Base-by-base conservation (phyloP, 345 rosid species). In the Citrus mangshanensis region DNA sequence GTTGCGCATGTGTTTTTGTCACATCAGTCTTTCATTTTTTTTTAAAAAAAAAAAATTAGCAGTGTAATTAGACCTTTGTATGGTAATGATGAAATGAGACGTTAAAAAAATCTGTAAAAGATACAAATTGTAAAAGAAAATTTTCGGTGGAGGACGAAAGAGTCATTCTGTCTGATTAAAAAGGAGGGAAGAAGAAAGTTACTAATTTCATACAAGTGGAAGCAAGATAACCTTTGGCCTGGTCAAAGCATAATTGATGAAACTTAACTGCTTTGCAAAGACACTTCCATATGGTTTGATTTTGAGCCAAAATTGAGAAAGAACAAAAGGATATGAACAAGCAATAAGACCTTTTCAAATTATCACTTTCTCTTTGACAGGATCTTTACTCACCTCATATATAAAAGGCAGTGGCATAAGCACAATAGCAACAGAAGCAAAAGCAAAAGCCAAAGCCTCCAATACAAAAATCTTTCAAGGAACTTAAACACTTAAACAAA, bases 281-380 rank as follows among this genome's bases (percentile, higher is more conserved):
- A 3, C 24, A 60, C 32, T 69, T 83, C 85, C 88, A 81, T 62
- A 27, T 84, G 87, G 81, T 73, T 38, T 63, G 67, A 73, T 59
- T 25, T 35, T 59, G 40, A 37, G 84, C 85, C 42, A 6, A 66
- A 77, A 79, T 18, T 62, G 2, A 16, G 66, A 74, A 81, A 67
- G 30, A 84, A 86, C 90, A 87, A 79, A 77, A 25, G 40, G 73
- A 59, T 81, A 59, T 9, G 60, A 63, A 83, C 88, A 84, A 85
- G 58, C 82, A 77, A n/a, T 58, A 40, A 38, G 85, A 85, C 85
- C 75, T 14, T 49, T 74, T 87, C 90, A 85, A 58, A 77, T 25
- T 2, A 70, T 49, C 56, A 28, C 64, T 38, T 68, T 62, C 69
- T 68, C 37, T 80, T 78, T 78, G 84, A 86, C 83, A 86, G 54